Percentiles rank a stretch among this genome's conserved stretches.
These are phyloP conservation scores for Novymonas esmeraldas DNA, from an alignment of 208 protist species.

Conservation along the genomic window DNA sequence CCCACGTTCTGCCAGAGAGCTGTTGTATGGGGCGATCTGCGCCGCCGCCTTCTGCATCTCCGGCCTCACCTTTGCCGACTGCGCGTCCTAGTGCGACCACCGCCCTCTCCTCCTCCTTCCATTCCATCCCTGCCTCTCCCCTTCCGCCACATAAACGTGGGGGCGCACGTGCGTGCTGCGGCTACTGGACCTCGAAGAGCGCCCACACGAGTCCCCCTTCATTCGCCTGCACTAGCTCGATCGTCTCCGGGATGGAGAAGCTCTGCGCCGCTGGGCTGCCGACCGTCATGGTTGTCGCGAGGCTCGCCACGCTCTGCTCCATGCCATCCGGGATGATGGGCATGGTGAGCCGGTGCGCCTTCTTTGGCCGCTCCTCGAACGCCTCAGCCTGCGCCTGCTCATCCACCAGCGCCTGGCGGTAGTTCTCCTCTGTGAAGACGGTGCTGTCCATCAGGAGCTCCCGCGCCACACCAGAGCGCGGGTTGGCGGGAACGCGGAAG, in stretches of 20 bases:
- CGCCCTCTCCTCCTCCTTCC: background rate
- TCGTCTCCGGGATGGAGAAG: constrained; percentile 66
- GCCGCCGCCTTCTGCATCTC: no score
- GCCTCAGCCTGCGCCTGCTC: constrained; percentile 28
- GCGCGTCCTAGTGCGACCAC: no score
- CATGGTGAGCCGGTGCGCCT: background rate
- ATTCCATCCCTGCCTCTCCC: background rate
- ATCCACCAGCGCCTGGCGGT: constrained; percentile 36
- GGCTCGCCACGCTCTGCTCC: constrained; percentile 33
- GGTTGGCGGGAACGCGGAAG: constrained; percentile 32
- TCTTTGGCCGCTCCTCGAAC: constrained; percentile 8
- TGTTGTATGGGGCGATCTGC: no score
- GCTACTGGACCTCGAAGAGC: constrained; percentile 66
- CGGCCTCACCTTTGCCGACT: no score
- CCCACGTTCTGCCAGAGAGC: no score
- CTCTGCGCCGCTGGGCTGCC: constrained; percentile 2
- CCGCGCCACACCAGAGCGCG: constrained; percentile 6
- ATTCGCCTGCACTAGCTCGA: constrained; percentile 52
- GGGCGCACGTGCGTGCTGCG: background rate
- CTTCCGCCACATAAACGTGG: background rate
- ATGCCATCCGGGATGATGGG: constrained; percentile 20
- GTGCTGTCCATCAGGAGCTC: constrained; percentile 19
- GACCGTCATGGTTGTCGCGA: constrained; percentile 5
- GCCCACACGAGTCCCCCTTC: constrained; percentile 76
- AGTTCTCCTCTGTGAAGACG: constrained; percentile 66